A percentile compares a stretch with the other conserved stretches of the same genome.
Evolutionary conservation across 139 green algal genomes (phyloP).

Genomic region (Closterium sp.): DNA sequence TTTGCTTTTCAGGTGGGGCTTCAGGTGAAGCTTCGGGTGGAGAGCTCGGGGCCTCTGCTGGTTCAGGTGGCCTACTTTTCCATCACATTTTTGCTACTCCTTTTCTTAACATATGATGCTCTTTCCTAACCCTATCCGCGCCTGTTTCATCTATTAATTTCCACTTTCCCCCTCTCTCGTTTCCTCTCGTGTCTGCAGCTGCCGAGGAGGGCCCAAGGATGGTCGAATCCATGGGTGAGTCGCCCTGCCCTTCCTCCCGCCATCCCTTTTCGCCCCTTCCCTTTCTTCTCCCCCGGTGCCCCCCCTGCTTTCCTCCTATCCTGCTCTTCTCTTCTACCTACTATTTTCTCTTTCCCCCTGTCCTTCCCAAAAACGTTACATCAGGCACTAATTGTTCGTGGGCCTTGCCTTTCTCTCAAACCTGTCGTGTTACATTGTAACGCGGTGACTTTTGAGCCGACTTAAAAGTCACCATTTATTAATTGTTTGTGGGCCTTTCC

Average conservation of each 20-base stretch:
- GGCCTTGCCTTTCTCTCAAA: neutral
- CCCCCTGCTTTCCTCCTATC: neutral
- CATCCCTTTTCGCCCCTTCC: neutral
- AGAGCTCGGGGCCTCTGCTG: no score
- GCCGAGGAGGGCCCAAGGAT: neutral
- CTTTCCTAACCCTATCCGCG: neutral
- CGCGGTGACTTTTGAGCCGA: no score
- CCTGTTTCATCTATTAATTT: neutral
- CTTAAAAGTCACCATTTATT: no score
- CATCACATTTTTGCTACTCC: neutral
- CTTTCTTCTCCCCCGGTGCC: neutral
- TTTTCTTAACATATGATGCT: neutral
- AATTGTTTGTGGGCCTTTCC: no score
- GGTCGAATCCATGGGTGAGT: constrained; percentile 9
- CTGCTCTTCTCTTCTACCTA: neutral
- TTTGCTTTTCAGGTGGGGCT: no score
- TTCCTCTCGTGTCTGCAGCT: neutral
- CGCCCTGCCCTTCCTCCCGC: neutral
- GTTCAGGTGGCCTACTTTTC: no score
- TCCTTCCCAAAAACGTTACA: no score
- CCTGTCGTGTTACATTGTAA: no score
- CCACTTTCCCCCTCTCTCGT: neutral
- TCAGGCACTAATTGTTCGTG: no score
- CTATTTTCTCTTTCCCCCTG: neutral
- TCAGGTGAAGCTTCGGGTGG: no score